A percentile compares a stretch with the other conserved stretches of the same genome.
These are phyloP conservation scores for Chloropicon primus DNA, from an alignment of 139 green algal species.

Conservation along the genomic window DNA sequence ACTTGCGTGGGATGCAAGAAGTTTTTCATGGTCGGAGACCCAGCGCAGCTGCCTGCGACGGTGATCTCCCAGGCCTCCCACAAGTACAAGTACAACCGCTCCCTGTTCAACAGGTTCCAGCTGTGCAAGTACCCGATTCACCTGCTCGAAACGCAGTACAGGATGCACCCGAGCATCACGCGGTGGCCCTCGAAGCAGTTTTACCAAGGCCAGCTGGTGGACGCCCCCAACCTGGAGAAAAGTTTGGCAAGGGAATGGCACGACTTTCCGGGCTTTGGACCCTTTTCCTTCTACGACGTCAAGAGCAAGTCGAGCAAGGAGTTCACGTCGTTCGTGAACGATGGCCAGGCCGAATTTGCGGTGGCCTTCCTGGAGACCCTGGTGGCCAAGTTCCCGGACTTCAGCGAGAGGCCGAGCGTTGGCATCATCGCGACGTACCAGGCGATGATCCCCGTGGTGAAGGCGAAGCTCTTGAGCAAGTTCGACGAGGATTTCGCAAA, in stretches of 20 bases:
- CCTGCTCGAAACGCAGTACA: slow-evolving; percentile 30
- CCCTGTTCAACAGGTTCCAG: slow-evolving; percentile 30
- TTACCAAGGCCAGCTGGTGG: slow-evolving; percentile 23
- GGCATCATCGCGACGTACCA: slow-evolving; percentile 86
- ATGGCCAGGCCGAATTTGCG: slow-evolving; percentile 13
- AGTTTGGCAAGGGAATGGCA: slow-evolving; percentile 56
- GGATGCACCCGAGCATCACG: slow-evolving; percentile 31
- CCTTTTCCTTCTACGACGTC: slow-evolving; percentile 71
- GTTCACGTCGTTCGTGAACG: slow-evolving; percentile 37
- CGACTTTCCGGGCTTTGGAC: slow-evolving; percentile 42
- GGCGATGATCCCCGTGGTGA: slow-evolving; percentile 45
- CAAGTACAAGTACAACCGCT: background rate
- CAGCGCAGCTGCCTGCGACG: slow-evolving; percentile 27
- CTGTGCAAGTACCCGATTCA: slow-evolving; percentile 18
- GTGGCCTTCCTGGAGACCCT: slow-evolving; percentile 28
- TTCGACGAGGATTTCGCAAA: slow-evolving; percentile 39
- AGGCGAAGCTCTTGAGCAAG: slow-evolving; percentile 54
- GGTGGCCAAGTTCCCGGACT: slow-evolving; percentile 30
- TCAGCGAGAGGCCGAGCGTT: slow-evolving; percentile 34
- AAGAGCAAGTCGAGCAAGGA: slow-evolving; percentile 11
- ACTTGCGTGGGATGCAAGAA: background rate
- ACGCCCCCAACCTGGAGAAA: slow-evolving; percentile 14
- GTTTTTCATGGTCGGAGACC: slow-evolving; percentile 23
- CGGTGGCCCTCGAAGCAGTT: slow-evolving; percentile 28
- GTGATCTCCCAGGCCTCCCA: slow-evolving; percentile 17